Evolutionary conservation across 2,329 filamentous ascomycete species (phyloP).

Genomic region (Stemphylium beticola): DNA sequence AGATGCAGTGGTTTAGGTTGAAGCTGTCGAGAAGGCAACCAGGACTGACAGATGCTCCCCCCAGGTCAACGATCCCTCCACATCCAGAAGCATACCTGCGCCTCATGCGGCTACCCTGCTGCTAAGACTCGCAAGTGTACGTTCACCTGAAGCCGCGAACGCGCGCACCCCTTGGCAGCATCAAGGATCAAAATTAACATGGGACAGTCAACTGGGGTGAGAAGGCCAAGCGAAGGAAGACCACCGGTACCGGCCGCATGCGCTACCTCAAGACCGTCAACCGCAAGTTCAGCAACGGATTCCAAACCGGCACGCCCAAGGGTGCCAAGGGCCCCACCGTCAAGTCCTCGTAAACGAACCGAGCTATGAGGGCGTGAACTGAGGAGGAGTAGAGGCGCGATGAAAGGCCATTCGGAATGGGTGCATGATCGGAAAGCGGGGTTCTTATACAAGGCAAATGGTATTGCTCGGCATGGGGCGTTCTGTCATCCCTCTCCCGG

Average conservation of each 20-base stretch:
- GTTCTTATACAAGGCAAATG: slow-evolving; percentile 43
- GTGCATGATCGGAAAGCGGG: slow-evolving; percentile 40
- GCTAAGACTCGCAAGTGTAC: slow-evolving; percentile 99
- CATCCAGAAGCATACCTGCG: slow-evolving; percentile 99
- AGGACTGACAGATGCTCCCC: slow-evolving; percentile 41
- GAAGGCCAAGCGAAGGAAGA: slow-evolving; percentile 99
- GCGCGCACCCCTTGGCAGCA: slow-evolving; percentile 1
- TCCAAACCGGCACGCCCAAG: slow-evolving; percentile 89
- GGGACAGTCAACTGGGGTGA: slow-evolving; percentile 95
- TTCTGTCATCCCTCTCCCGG: slow-evolving; percentile 45
- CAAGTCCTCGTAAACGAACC: slow-evolving; percentile 28
- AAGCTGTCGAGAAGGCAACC: slow-evolving; percentile 24
- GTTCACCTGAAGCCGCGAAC: slow-evolving; percentile 53
- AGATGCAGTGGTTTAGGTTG: slow-evolving; percentile 5
- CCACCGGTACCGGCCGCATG: slow-evolving; percentile 95
- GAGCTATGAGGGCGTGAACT: slow-evolving; percentile 18
- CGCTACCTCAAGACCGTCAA: slow-evolving; percentile 91
- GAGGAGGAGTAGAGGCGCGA: slow-evolving; percentile 32
- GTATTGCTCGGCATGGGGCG: slow-evolving; percentile 49
- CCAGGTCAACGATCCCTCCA: slow-evolving; percentile 94
- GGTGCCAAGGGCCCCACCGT: slow-evolving; percentile 70
- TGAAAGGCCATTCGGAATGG: slow-evolving; percentile 31
- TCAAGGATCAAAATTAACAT: slow-evolving; percentile 32
- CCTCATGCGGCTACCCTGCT: slow-evolving; percentile 93
- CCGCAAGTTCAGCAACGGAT: slow-evolving; percentile 96